These are phyloP conservation scores for Neoascochyta sp. DNA, from an alignment of 2,329 filamentous ascomycete genomes.

Conservation along the genomic window DNA sequence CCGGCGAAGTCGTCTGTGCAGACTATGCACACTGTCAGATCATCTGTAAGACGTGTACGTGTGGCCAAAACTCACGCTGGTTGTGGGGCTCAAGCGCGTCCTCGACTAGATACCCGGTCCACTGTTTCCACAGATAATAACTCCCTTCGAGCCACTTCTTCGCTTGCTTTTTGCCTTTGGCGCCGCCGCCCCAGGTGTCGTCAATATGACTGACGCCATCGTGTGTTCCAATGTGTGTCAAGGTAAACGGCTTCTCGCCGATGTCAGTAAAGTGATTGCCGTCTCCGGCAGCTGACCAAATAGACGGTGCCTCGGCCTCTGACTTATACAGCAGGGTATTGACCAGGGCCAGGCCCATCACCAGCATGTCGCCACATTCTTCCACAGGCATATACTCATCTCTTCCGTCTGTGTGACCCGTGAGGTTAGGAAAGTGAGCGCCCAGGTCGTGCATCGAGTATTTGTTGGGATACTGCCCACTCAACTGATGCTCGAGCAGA, in stretches of 20 bases:
- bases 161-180: conserved; percentile 55
- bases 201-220: conserved; percentile 59
- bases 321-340: conserved; percentile 67
- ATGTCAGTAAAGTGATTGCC: conserved; percentile 16
- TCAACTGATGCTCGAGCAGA: conserved; percentile 74
- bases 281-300: conserved; percentile 51
- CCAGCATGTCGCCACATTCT: conserved; percentile 78
- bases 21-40: conserved; percentile 41
- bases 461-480: conserved; percentile 78
- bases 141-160: conserved; percentile 64
- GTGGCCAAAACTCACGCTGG: conserved; percentile 52
- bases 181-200: conserved; percentile 55
- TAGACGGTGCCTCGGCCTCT: conserved; percentile 54
- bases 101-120: conserved; percentile 75
- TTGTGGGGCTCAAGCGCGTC: conserved; percentile 70
- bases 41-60: too few species aligned
- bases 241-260: conserved; percentile 45
- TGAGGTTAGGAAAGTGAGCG: conserved; percentile 70
- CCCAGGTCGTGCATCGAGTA: conserved; percentile 78
- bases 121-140: conserved; percentile 70
- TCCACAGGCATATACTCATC: conserved; percentile 76
- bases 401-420: conserved; percentile 65
- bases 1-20: conserved; percentile 84
- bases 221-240: conserved; percentile 48
- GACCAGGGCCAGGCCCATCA: conserved; percentile 73